Evolutionary conservation across 2,329 filamentous ascomycete species (phyloP).

Genomic region (Phoma sp.): DNA sequence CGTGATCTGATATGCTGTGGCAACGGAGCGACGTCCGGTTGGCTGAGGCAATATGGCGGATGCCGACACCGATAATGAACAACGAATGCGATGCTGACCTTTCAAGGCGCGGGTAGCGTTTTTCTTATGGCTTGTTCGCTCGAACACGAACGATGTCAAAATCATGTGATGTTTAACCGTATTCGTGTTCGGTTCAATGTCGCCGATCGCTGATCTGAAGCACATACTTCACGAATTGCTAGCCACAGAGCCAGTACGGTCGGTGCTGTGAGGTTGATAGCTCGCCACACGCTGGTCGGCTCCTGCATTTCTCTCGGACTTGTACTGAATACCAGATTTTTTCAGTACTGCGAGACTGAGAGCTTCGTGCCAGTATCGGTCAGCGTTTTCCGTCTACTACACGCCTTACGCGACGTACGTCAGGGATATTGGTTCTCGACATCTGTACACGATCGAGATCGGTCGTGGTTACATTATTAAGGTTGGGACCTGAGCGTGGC

Average conservation of each 20-base stretch:
- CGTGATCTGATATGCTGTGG: neutral
- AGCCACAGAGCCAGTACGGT: neutral
- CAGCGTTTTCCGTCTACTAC: neutral
- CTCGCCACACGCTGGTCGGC: neutral
- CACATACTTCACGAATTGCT: too few relatives aligned
- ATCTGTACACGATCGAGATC: neutral
- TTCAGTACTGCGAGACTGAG: neutral
- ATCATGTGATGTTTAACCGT: neutral
- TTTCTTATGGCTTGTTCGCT: neutral
- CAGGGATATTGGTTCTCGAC: neutral
- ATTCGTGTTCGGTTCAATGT: neutral
- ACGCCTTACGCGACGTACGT: neutral
- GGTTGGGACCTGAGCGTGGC: too few relatives aligned
- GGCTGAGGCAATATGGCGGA: neutral
- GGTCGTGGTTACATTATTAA: neutral
- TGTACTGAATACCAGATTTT: neutral
- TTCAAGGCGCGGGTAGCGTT: neutral
- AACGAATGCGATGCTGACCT: neutral
- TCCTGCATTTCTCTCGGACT: neutral
- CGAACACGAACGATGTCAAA: neutral
- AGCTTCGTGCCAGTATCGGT: neutral
- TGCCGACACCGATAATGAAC: neutral
- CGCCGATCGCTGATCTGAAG: neutral
- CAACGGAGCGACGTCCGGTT: neutral
- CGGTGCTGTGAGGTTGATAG: neutral